Percentiles rank a stretch among this genome's conserved stretches.
phyloP scores from a whole-genome alignment of 2,329 filamentous ascomycete genomes.

The Cladosporium sp. region DNA sequence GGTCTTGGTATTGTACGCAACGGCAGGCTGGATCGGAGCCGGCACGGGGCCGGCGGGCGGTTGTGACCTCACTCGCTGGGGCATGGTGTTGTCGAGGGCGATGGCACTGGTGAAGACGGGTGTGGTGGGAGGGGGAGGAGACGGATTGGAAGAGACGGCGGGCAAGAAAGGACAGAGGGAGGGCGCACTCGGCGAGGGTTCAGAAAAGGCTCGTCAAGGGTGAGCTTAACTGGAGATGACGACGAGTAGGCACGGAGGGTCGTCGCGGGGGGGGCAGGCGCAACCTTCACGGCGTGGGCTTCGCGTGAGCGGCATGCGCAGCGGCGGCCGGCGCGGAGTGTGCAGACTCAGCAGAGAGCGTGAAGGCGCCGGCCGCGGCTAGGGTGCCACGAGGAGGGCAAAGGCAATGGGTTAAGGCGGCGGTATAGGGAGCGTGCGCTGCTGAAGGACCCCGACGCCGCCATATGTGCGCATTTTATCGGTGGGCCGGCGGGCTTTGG shows the following conservation, averaged over 20 bases:
- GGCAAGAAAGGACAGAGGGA: constrained; percentile 1
- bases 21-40: constrained; percentile 21
- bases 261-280: not conserved
- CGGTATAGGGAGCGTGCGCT: constrained; percentile 3
- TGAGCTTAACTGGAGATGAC: not conserved
- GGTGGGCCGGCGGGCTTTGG: not conserved
- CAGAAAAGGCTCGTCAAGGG: constrained; percentile 3
- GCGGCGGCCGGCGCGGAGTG: not conserved
- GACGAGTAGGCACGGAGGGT: constrained; percentile 2
- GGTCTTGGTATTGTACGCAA: constrained; percentile 34
- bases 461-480: not conserved
- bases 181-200: not conserved
- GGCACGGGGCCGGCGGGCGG: constrained; percentile 18
- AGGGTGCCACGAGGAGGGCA: constrained; percentile 10
- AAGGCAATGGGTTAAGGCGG: constrained; percentile 2
- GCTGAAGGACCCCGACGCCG: not conserved
- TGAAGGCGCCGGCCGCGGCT: constrained; percentile 5
- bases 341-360: constrained; percentile 1
- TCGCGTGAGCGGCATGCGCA: constrained; percentile 2
- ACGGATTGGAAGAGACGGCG: not conserved
- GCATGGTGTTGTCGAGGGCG: constrained; percentile 11
- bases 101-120: constrained; percentile 1
- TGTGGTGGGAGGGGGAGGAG: constrained; percentile 5
- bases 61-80: constrained; percentile 15
- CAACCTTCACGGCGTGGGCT: not conserved